Conservation (phyloP, 2,329 filamentous ascomycete species). For the Claviceps cyperi region DNA sequence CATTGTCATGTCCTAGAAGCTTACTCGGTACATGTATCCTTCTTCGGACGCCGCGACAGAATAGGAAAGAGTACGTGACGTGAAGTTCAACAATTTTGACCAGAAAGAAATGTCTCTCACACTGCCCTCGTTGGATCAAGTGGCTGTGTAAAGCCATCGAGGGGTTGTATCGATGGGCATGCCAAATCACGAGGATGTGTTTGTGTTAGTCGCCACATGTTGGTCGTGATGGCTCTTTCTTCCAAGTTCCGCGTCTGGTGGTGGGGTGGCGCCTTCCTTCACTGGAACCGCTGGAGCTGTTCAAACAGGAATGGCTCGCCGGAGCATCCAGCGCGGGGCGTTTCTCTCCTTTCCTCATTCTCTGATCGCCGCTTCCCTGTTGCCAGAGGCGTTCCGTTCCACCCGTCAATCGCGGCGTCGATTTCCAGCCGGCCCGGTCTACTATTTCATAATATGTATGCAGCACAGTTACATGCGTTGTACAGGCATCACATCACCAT, state of each 20-base stretch:
- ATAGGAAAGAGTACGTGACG: too few relatives aligned
- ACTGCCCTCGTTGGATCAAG: too few relatives aligned
- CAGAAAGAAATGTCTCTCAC: too few relatives aligned
- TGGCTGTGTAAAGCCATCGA: too few relatives aligned
- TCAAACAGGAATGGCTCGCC: slow-evolving; percentile 1
- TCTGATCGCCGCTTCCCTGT: neutral
- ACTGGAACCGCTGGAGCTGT: neutral
- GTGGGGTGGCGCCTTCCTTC: slow-evolving; percentile 3
- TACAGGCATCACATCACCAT: neutral
- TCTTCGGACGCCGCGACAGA: too few relatives aligned
- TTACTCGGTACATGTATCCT: too few relatives aligned
- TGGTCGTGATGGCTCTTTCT: neutral
- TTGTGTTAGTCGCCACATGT: neutral
- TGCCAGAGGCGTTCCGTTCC: neutral
- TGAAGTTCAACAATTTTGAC: too few relatives aligned
- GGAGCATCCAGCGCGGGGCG: neutral
- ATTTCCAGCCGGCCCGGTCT: neutral
- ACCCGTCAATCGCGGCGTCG: neutral
- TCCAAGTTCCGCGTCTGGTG: neutral
- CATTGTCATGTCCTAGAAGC: too few relatives aligned
- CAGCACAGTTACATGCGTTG: too few relatives aligned
- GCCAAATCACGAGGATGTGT: too few relatives aligned
- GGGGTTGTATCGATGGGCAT: too few relatives aligned
- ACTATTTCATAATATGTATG: too few relatives aligned
- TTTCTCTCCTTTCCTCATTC: neutral